Evolutionary conservation across 352 stramenopile species (phyloP), one percentile per base, ranked within the genome.

Genomic region (Phytopythium delawarense): DNA sequence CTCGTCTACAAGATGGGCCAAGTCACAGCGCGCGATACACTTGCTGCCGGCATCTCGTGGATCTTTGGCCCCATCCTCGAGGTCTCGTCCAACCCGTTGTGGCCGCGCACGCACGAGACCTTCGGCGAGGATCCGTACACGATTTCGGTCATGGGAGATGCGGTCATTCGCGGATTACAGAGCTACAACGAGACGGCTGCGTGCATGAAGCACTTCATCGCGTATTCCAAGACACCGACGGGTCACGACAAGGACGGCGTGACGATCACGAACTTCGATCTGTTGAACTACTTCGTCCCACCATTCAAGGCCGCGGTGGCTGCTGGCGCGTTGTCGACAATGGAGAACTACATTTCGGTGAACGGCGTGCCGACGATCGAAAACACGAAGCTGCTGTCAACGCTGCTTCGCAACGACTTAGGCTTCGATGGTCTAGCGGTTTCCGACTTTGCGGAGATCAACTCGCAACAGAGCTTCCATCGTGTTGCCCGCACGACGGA

Each of bases 311-410:
- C 84, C 6, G 86, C 84, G 0, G 76, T 94, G 7, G 71, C 88
- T 6, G 81, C 92, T 20, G 82, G 79, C 1, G 84, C 78, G 4
- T 71, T 94, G 56, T 91, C 91, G 2, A 81, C 92, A 1, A 98
- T 98, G 94, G 91, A 97, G 69, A 93, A 72, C 59, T 98, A 98
- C 76, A 92, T 89, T 45, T 92, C 94, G 48, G 66, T 96, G 50
- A 96, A 96, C 61, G 89, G 89, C 28, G 79, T 97, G 15, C 93
- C 92, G 0, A 83, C 97, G 23, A 81, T 96, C 7, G 77, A 78
- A 7, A 97, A 83, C 48, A 66, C 74, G 23, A 77, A 88, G 25
- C 80, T 91, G 51, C 64, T 97, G 9, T 63, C 80, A 20, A 74
- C 87, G 23, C 59, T 98, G 52, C 65, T 98, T 16, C 76, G 91